Evolutionary conservation across 2,329 filamentous ascomycete species (phyloP), one percentile per base, ranked within the genome.

Genomic region (Fusarium proliferatum): DNA sequence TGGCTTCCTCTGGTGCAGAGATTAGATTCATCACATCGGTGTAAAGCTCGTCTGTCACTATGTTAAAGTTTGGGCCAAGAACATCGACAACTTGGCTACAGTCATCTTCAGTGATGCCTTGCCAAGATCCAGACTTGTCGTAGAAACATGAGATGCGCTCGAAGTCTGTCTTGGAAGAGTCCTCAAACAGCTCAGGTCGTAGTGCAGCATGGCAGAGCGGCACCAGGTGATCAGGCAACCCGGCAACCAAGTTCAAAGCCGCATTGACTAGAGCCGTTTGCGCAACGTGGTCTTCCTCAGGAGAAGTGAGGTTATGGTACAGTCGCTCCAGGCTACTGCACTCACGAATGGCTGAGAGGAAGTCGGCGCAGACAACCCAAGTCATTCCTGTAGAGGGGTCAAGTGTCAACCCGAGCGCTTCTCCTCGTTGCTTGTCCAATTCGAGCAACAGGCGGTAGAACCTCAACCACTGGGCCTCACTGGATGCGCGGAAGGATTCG

Each of bases 401-500:
- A 62, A 94, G 91, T 1, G 91, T 89, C 49, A 98, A 85, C 3
- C 93, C 91, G 49, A 98, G 83, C 1, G 94, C 92, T 78, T 98
- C 95, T 23, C 93, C 92, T 78, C 95, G 89, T 77, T 94, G 92
- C 77, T 93, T 95, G 80, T 98, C 95, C 45, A 99, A 85, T 80
- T 97, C 95, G 17, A 93, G 87, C 23, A 97, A 88, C 23, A 98
- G 87, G 38, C 95, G 91, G 84, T 95, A 97, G 82, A 97, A 97
- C 57, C 93, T 90, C 71, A 93, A 91, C 96, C 96, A 99, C 80
- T 97, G 95, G 16, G 89, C 88, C 79, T 96, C 93, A 60, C 92
- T 91, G 38, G 94, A 91, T 39, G 87, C 85, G 64, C 93, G 89
- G 80, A 95, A 96, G 64, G 91, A 88, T 30, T 93, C 90, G 75